These are phyloP conservation scores for Xerocomellus chrysenteron DNA, from an alignment of 768 basidiomycete genomes.

Conservation along the genomic window DNA sequence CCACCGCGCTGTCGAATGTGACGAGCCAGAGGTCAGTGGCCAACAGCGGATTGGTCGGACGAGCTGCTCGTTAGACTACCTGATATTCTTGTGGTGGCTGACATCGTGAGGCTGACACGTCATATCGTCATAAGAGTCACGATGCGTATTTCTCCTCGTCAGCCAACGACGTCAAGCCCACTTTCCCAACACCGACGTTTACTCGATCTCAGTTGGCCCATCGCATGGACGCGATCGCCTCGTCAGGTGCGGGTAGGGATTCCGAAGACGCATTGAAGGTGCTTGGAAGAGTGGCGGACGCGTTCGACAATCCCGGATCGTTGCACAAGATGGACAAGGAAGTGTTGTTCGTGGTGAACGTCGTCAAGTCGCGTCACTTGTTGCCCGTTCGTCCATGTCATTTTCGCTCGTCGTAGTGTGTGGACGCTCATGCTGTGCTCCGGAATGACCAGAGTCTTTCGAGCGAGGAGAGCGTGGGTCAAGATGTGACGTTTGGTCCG, in stretches of 20 bases:
- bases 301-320: slow-evolving; percentile 26
- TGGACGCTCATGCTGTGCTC: background rate
- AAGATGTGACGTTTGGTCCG: background rate
- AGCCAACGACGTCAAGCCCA: background rate
- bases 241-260: background rate
- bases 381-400: slow-evolving; percentile 18
- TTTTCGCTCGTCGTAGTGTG: background rate
- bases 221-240: slow-evolving; percentile 9
- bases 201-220: no score
- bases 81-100: slow-evolving; percentile 2
- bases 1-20: background rate
- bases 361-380: slow-evolving; percentile 22
- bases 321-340: slow-evolving; percentile 20
- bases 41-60: no score
- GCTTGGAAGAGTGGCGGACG: slow-evolving; percentile 30
- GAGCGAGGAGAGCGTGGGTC: slow-evolving; percentile 14
- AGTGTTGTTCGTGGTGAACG: slow-evolving; percentile 19
- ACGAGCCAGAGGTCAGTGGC: no score
- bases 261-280: slow-evolving; percentile 21
- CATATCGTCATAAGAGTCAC: background rate
- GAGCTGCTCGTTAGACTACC: background rate
- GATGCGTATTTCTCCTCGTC: background rate
- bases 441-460: slow-evolving; percentile 12
- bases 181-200: background rate
- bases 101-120: slow-evolving; percentile 22